Conservation (phyloP, 768 basidiomycete genomes). For the Lactifluus volemus region DNA sequence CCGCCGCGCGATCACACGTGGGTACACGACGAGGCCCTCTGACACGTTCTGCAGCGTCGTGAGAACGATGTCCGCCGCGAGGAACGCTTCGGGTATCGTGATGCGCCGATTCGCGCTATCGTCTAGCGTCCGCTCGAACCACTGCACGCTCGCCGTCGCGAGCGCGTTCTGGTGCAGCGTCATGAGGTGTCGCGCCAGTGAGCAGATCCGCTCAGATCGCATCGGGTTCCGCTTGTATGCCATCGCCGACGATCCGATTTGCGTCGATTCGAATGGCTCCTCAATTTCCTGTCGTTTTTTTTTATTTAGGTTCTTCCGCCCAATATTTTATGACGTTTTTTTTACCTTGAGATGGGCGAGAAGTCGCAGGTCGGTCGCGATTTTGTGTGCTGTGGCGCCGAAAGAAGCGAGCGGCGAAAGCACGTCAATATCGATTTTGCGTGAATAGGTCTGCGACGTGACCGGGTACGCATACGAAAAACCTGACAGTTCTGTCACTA, state of each 20-base stretch:
- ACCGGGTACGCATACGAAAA: conserved; percentile 96
- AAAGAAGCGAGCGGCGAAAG: conserved; percentile 81
- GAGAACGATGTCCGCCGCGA: conserved; percentile 93
- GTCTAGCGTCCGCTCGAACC: conserved; percentile 97
- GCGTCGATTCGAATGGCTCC: conserved; percentile 97
- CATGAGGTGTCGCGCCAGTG: conserved; percentile 93
- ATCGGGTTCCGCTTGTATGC: conserved; percentile 99
- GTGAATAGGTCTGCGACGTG: conserved; percentile 96
- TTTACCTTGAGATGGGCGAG: conserved; percentile 85
- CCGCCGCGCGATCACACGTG: conserved; percentile 85
- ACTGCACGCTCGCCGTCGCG: conserved; percentile 91
- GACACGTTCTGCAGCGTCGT: conserved; percentile 94
- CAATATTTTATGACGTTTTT: too few species aligned
- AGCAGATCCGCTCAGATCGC: conserved; percentile 97
- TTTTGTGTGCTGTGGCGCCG: conserved; percentile 95
- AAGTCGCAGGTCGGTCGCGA: conserved; percentile 90
- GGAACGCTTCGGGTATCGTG: conserved; percentile 92
- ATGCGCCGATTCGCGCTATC: conserved; percentile 97
- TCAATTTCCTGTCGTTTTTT: conserved; percentile 69
- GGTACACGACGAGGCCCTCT: conserved; percentile 99
- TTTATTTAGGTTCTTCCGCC: too few species aligned
- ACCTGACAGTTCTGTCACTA: conserved; percentile 85
- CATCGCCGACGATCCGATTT: conserved; percentile 97
- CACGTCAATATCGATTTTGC: conserved; percentile 95
- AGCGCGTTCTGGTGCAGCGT: conserved; percentile 91